A percentile compares a stretch with the other conserved stretches of the same genome.
phyloP scores from a whole-genome alignment of 352 stramenopile species.

The Thraustochytrium sp. region DNA sequence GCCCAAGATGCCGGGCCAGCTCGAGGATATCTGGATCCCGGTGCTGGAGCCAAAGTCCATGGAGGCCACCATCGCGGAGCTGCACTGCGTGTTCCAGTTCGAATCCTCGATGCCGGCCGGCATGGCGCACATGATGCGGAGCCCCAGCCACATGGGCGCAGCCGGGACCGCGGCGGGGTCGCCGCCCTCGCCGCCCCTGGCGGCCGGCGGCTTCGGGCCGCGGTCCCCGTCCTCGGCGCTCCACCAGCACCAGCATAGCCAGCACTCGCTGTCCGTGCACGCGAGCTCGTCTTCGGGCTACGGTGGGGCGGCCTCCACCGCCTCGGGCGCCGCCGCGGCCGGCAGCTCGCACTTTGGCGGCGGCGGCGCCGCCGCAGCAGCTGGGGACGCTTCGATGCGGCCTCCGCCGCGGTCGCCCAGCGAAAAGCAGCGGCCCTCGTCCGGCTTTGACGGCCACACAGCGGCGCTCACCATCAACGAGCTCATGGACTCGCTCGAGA shows the following conservation, averaged over 20 bases:
- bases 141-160: too few species aligned
- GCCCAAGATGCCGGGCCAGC: neutral
- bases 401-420: neutral
- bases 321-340: too few species aligned
- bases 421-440: neutral
- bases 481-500: conserved; percentile 27
- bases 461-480: conserved; percentile 38
- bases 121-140: neutral
- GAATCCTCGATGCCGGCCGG: too few species aligned
- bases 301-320: too few species aligned
- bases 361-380: neutral
- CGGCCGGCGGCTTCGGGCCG: too few species aligned
- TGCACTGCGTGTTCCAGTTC: conserved; percentile 40
- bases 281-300: too few species aligned
- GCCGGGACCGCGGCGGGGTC: too few species aligned
- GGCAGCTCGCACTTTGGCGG: too few species aligned
- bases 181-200: too few species aligned
- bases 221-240: too few species aligned
- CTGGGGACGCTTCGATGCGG: neutral
- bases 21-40: conserved; percentile 28
- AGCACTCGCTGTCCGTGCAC: too few species aligned
- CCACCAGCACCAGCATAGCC: too few species aligned
- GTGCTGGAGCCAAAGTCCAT: conserved; percentile 7
- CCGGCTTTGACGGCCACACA: conserved; percentile 18
- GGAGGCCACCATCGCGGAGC: neutral